Evolutionary conservation across 2,329 filamentous ascomycete genomes (phyloP), one percentile per base, ranked within the genome.

Genomic region (Thielaviopsis ethacetica): DNA sequence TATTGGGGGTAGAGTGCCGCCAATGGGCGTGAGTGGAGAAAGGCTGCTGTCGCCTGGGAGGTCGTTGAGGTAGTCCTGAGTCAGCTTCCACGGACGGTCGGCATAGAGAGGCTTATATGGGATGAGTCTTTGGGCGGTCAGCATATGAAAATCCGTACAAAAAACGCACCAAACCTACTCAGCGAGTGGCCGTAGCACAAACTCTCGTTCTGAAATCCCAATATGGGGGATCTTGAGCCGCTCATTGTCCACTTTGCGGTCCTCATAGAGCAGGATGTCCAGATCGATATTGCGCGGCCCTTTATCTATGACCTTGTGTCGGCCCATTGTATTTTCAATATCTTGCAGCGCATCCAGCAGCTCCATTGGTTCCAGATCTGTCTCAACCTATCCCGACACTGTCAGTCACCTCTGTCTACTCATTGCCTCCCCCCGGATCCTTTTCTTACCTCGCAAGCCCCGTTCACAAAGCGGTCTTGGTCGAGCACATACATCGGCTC

Each of bases 401-500:
- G 22, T 30, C 30, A 15, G 41, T 19, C 19, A n/a, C 3, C 24
- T 2, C 54, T 24, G 13, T 15, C 21, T 17, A 22, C 38, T n/a
- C 21, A 15, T n/a, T n/a, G 38, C 10, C 41, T 50, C 54, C 41
- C 10, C 30, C 30, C 30, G 5, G 5, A 6, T 10, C 10, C 10
- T 34, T 34, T 34, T 34, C 82, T 69, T 70, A 94, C 90, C 82
- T 95, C 88, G 70, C 89, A 95, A 60, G 84, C 91, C 21, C 90
- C 93, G 68, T 98, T 98, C 54, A 96, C 74, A 68, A 98, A 98
- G 30, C 81, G 80, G 63, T 84, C 83, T 70, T 98, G 93, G 63
- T 96, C 86, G 63, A 86, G 74, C 63, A 96, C 86, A 71, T 98
- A 98, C 93, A 98, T 98, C 22, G 93, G 89, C 65, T 88, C 83